Evolutionary conservation across 2,329 filamentous ascomycete species (phyloP).

Genomic region (Fusarium oligoseptatum): DNA sequence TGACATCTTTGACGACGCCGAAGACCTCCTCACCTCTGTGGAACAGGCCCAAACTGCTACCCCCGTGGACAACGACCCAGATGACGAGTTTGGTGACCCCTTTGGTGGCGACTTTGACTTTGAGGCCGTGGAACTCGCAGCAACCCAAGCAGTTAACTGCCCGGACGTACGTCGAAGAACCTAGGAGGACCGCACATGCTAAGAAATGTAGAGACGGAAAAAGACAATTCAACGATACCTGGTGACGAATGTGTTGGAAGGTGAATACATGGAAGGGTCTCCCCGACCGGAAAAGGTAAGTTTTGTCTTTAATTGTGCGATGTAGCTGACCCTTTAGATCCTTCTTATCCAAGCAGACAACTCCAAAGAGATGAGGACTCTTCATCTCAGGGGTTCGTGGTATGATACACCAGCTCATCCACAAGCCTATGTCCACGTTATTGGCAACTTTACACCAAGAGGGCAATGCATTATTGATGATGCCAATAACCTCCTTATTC

Average conservation of each 20-base stretch:
- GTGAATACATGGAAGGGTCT: conserved; percentile 75
- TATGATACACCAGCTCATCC: conserved; percentile 80
- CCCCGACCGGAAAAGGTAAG: conserved; percentile 78
- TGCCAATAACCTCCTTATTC: conserved; percentile 83
- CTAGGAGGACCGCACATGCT: conserved; percentile 61
- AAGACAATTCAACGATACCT: conserved; percentile 89
- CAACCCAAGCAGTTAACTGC: conserved; percentile 72
- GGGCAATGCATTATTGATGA: conserved; percentile 89
- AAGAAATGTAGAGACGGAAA: conserved; percentile 77
- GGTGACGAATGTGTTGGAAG: conserved; percentile 79
- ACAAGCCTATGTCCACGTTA: conserved; percentile 86
- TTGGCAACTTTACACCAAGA: conserved; percentile 77
- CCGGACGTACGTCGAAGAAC: conserved; percentile 55
- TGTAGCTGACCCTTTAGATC: conserved; percentile 65
- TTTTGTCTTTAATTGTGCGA: neutral
- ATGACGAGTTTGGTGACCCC: conserved; percentile 55
- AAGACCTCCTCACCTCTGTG: conserved; percentile 44
- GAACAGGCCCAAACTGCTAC: conserved; percentile 35
- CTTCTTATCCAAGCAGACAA: conserved; percentile 86
- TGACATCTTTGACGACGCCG: conserved; percentile 66
- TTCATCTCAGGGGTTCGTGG: conserved; percentile 89
- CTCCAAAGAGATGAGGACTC: conserved; percentile 72
- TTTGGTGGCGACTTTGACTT: conserved; percentile 83
- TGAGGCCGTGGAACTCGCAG: conserved; percentile 79
- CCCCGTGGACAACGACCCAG: conserved; percentile 20